Base-by-base conservation (phyloP, 2,329 filamentous ascomycete genomes). In the Metarhizium humberi region DNA sequence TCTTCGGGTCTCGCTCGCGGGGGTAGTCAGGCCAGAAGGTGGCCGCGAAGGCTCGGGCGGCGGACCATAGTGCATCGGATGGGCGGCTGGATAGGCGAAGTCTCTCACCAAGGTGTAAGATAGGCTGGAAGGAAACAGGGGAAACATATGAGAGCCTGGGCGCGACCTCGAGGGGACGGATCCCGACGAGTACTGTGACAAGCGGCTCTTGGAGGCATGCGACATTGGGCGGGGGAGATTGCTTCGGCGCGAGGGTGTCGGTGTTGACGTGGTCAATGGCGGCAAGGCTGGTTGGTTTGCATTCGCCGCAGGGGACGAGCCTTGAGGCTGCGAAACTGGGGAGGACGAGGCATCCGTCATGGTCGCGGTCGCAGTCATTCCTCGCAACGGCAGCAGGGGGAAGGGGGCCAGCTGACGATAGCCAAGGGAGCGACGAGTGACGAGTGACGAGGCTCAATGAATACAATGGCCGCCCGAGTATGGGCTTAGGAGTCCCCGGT, bases 11-110 rank as follows among this genome's bases (percentile, higher is more conserved):
- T 94, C 90, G 70, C 88, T 94, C 16, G 82, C 85, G 10, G 92
- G 91, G 0, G 92, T 96, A n/a, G 87, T 92, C 62, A 88, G 79
- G 56, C 86, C 87, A 1, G 91, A 95, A 8, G 84, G 78, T n/a
- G 84, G 82, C 53, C 77, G 74, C 52, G 83, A 85, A 30, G 83
- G 78, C 62, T 91, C 87, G 42, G 87, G 86, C 16, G 90, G 86
- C n/a, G 92, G 88, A 1, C 94, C 94, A 77, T 96, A 96, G 75
- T 97, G 94, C 71, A 96, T 79, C 47, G 90, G 91, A 70, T 97
- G 89, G 55, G 80, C 79, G 30, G 81, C 69, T 36, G 90, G 84
- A 69, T 97, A 99, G 62, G 94, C 94, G 73, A 97, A 99, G 77
- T 99, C 94, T 66, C 94, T 87, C 61, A 99, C 92, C 48, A 90